Percentiles rank a stretch among this genome's conserved stretches.
Evolutionary conservation across 768 basidiomycete species (phyloP).

Genomic region (Lentinula detonsa): DNA sequence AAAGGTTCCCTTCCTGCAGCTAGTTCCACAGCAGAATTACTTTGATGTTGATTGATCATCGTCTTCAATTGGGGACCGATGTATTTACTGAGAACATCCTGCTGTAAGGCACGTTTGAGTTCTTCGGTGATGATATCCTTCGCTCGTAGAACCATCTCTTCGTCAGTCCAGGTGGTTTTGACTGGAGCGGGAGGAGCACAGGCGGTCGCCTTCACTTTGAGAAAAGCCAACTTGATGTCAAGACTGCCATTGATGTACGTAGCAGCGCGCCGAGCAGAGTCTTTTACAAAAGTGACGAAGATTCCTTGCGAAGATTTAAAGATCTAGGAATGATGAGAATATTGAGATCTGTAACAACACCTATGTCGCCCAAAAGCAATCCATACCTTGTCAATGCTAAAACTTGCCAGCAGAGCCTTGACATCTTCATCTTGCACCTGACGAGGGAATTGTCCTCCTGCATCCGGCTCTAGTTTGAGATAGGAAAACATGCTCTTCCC

Average conservation of each 20-base stretch:
- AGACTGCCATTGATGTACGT: constrained; percentile 48
- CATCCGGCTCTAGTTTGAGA: constrained; percentile 50
- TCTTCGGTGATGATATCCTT: constrained; percentile 52
- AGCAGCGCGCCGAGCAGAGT: constrained; percentile 60
- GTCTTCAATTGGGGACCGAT: constrained; percentile 3
- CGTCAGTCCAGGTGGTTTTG: constrained; percentile 45
- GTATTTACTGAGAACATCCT: constrained; percentile 38
- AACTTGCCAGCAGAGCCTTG: constrained; percentile 59
- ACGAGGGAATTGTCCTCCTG: constrained; percentile 32
- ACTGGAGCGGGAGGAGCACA: constrained; percentile 34
- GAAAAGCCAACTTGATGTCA: constrained; percentile 50
- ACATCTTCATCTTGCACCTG: constrained; percentile 63
- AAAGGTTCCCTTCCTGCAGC: background rate
- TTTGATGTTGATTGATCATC: background rate
- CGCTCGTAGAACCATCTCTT: constrained; percentile 49
- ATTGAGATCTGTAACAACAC: too few species aligned
- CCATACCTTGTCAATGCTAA: constrained; percentile 69
- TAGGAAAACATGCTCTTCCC: constrained; percentile 62
- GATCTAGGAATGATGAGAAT: constrained; percentile 37
- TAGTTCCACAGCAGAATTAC: background rate
- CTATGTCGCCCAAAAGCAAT: background rate
- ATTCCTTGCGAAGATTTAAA: constrained; percentile 65
- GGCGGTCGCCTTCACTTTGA: constrained; percentile 51
- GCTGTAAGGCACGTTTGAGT: constrained; percentile 48
- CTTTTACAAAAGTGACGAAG: constrained; percentile 76